These are phyloP conservation scores for Pythium guiyangense DNA, from an alignment of 352 stramenopile genomes.

Conservation along the genomic window DNA sequence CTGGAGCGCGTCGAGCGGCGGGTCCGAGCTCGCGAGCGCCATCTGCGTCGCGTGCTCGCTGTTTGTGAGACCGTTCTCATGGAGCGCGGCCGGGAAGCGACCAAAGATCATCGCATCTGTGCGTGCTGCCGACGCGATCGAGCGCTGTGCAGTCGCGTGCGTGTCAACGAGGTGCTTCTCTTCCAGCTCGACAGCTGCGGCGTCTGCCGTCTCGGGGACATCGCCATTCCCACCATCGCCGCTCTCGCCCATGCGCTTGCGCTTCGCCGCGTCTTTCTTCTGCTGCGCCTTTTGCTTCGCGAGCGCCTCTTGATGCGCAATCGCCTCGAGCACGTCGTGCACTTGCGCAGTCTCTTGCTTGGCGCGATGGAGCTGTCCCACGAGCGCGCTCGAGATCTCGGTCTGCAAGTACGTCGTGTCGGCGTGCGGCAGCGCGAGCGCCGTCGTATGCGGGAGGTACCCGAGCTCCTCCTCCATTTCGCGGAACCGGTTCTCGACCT, in stretches of 20 bases:
- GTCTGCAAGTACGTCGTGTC: constrained; percentile 55
- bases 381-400: constrained; percentile 62
- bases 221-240: constrained; percentile 11
- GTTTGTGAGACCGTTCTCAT: constrained; percentile 56
- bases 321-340: constrained; percentile 40
- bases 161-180: constrained; percentile 46
- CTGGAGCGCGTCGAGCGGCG: constrained; percentile 36
- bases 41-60: constrained; percentile 50
- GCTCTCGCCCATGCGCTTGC: constrained; percentile 13
- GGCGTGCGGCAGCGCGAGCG: constrained; percentile 33
- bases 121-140: constrained; percentile 21
- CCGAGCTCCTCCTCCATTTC: constrained; percentile 86
- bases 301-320: constrained; percentile 51
- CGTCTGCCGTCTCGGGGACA: constrained; percentile 37
- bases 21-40: constrained; percentile 49
- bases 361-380: constrained; percentile 47
- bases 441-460: constrained; percentile 45
- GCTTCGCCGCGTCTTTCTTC: constrained; percentile 18
- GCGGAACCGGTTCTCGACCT: constrained; percentile 79
- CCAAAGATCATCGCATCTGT: constrained; percentile 67
- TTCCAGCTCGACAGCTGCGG: constrained; percentile 23
- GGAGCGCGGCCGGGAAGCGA: constrained; percentile 56
- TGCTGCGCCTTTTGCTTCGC: constrained; percentile 35
- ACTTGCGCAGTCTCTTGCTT: constrained; percentile 52
- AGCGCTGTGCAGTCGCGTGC: constrained; percentile 23